Base-by-base conservation (phyloP, 2,329 filamentous ascomycete species). In the Sordariomycetes sp. region DNA sequence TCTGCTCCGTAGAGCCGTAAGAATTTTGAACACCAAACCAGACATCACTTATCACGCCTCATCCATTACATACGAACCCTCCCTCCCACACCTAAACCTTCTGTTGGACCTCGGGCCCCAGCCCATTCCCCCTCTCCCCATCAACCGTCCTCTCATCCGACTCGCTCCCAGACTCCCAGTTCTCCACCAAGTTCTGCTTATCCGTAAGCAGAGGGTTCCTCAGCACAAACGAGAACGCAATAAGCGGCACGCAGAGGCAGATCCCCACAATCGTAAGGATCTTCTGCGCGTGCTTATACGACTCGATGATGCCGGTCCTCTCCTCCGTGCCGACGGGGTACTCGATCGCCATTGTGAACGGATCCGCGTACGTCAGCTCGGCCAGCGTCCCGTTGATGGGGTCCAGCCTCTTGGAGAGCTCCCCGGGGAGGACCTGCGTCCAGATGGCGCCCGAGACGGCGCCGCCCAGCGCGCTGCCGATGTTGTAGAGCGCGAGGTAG, bases 401-500 rank as follows among this genome's bases (percentile, higher is more conserved):
- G 15, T 57, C 61, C 10, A 69, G 62, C 54, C 76, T 74, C 28
- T 61, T 59, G 24, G 58, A 59, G 2, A 86, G 74, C 48, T 72
- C 65, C 0, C 59, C 58, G 1, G 78, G 80, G 52, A 85, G 70
- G 2, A 76, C 68, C 63, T 85, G 80, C 0, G 77, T 79, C 81
- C 81, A 85, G 60, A 86, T 76, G 22, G 80, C 78, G 15, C 81
- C 82, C 0, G 81, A 81, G 28, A 85, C 75, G 17, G 79, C 74
- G 64, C 79, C 78, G 24, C 82, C 82, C 1, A 85, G 66, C 1
- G 81, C 81, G 5, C 75, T 81, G 34, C 82, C 82, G 45, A 85
- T 74, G 64, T 81, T 81, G 69, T 85, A 85, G n/a, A 71, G 76
- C 17, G 82, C 78, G 2, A 86, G 75, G 64, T 79, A 86, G 20